phyloP scores from a whole-genome alignment of 108 stramenopile genomes.

The Cyclotella distinguenda region DNA sequence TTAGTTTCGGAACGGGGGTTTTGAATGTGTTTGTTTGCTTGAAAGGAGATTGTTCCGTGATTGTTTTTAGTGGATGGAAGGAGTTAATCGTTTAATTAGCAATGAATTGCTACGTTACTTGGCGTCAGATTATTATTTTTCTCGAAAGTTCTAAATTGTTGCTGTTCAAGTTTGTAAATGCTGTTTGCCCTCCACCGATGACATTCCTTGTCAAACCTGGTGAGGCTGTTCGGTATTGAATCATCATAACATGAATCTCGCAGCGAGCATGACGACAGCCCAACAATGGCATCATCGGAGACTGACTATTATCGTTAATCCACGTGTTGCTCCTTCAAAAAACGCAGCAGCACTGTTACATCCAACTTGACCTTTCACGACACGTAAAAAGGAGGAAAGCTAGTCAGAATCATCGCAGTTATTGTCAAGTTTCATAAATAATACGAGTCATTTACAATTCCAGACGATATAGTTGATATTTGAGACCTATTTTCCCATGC shows the following conservation, averaged over 20 bases:
- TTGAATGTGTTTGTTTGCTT: not conserved
- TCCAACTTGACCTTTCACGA: constrained; percentile 10
- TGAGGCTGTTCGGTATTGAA: too few species aligned
- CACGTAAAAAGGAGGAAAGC: not conserved
- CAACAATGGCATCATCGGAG: too few species aligned
- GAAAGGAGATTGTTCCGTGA: not conserved
- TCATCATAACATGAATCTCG: too few species aligned
- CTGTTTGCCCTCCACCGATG: too few species aligned
- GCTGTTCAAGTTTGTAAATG: not conserved
- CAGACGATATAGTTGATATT: constrained; percentile 47
- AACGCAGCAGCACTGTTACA: constrained; percentile 10
- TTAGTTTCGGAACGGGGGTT: constrained; percentile 5
- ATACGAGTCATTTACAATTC: constrained; percentile 34
- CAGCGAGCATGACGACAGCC: too few species aligned
- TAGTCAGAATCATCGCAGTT: too few species aligned
- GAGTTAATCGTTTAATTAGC: too few species aligned
- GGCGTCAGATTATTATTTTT: too few species aligned
- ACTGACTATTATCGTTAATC: too few species aligned
- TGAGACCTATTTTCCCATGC: constrained; percentile 58
- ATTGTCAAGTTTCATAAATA: not conserved
- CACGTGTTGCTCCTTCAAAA: constrained; percentile 28
- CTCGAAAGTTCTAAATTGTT: not conserved
- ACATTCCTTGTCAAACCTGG: too few species aligned
- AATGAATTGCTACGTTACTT: too few species aligned
- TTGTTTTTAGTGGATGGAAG: not conserved